Conservation (phyloP, 805 yeast genomes). For the Barnettozyma sp. region DNA sequence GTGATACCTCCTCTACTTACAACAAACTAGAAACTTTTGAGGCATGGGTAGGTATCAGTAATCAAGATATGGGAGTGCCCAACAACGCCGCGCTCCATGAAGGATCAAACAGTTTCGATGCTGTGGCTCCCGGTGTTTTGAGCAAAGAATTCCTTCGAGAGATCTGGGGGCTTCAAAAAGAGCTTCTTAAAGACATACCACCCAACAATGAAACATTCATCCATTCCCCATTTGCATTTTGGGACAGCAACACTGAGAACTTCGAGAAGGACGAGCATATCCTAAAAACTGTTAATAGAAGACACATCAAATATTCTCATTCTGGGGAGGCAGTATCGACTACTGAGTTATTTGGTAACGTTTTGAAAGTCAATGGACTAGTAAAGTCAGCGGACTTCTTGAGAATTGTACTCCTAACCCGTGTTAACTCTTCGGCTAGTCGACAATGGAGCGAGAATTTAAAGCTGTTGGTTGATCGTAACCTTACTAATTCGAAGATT, state of each 20-base stretch:
- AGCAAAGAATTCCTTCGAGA: slow-evolving; percentile 32
- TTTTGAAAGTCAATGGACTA: slow-evolving; percentile 37
- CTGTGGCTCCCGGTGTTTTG: slow-evolving; percentile 24
- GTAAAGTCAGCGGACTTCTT: slow-evolving; percentile 35
- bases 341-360: slow-evolving; percentile 31
- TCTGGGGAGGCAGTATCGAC: slow-evolving; percentile 22
- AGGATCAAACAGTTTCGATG: not conserved
- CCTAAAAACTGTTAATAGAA: slow-evolving; percentile 34
- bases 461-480: slow-evolving; percentile 12
- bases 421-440: slow-evolving; percentile 17
- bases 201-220: slow-evolving; percentile 14
- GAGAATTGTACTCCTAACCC: slow-evolving; percentile 30
- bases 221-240: slow-evolving; percentile 37
- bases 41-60: slow-evolving; percentile 4
- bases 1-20: not conserved
- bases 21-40: slow-evolving; percentile 7
- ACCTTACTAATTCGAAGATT: too few species aligned
- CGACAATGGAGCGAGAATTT: slow-evolving; percentile 29
- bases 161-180: slow-evolving; percentile 29
- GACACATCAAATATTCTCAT: slow-evolving; percentile 13
- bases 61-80: slow-evolving; percentile 2
- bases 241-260: slow-evolving; percentile 31
- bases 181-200: slow-evolving; percentile 22
- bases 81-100: too few species aligned
- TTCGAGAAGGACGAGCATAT: slow-evolving; percentile 30